A percentile compares a stretch with the other conserved stretches of the same genome.
Evolutionary conservation across 2,329 filamentous ascomycete species (phyloP).

Genomic region (Bipolaris zeicola): DNA sequence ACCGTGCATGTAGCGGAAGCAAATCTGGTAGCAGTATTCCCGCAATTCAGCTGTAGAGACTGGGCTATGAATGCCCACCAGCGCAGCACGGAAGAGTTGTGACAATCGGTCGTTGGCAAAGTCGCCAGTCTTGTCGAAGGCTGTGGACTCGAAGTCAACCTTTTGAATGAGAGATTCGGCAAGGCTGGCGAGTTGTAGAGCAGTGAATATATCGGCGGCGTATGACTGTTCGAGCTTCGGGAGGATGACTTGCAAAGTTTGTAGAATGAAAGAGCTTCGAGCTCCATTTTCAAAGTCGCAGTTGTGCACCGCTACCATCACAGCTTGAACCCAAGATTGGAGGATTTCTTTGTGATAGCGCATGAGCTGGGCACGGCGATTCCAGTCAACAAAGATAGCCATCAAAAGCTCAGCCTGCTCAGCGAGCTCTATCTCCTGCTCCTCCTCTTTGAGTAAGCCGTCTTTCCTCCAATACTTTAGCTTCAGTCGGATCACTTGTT

Average conservation of each 20-base stretch:
- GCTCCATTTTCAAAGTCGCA: slow-evolving; percentile 77
- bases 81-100: slow-evolving; percentile 85
- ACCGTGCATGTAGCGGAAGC: slow-evolving; percentile 80
- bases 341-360: slow-evolving; percentile 69
- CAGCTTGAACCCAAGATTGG: slow-evolving; percentile 80
- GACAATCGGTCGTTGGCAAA: slow-evolving; percentile 87
- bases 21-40: slow-evolving; percentile 88
- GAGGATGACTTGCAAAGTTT: slow-evolving; percentile 83
- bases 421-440: slow-evolving; percentile 23
- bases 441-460: slow-evolving; percentile 47
- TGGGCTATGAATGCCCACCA: slow-evolving; percentile 78
- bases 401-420: slow-evolving; percentile 63
- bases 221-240: slow-evolving; percentile 84
- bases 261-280: slow-evolving; percentile 79
- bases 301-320: slow-evolving; percentile 81
- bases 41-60: slow-evolving; percentile 73
- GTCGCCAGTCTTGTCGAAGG: slow-evolving; percentile 62
- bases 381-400: slow-evolving; percentile 66
- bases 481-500: slow-evolving; percentile 74
- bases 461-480: slow-evolving; percentile 64
- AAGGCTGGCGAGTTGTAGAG: slow-evolving; percentile 77
- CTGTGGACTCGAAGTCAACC: slow-evolving; percentile 63
- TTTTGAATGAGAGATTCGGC: slow-evolving; percentile 74
- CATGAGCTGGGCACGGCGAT: slow-evolving; percentile 65
- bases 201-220: slow-evolving; percentile 69